Evolutionary conservation across 306 rosid species (phyloP).

Genomic region (Ochetophila trinervis): DNA sequence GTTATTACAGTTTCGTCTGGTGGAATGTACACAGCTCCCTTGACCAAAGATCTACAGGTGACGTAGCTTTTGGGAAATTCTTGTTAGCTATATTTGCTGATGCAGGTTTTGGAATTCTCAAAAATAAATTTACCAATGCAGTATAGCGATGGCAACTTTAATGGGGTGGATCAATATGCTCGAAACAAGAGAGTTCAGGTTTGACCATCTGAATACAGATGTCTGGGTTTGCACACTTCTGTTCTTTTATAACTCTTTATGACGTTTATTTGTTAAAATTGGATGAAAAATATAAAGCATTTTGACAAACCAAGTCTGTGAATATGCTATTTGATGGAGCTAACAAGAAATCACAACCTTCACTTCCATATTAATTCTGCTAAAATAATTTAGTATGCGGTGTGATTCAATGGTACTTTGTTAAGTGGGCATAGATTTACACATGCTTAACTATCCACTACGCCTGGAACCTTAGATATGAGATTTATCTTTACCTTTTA

Average conservation of each 20-base stretch:
- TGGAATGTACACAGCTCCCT: slow-evolving; percentile 84
- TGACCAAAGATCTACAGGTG: slow-evolving; percentile 82
- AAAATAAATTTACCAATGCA: slow-evolving; percentile 29
- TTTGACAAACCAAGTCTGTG: neutral
- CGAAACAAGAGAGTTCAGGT: slow-evolving; percentile 93
- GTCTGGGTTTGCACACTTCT: neutral
- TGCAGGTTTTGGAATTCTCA: slow-evolving; percentile 5
- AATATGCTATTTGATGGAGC: no score
- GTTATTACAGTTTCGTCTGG: slow-evolving; percentile 94
- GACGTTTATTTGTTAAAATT: neutral
- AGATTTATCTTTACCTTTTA: no score
- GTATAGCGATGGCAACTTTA: slow-evolving; percentile 53
- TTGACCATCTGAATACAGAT: slow-evolving; percentile 3
- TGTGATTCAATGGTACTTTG: no score
- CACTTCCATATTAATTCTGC: no score
- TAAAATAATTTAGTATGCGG: no score
- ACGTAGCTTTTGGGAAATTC: neutral
- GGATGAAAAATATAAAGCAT: neutral
- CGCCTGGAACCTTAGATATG: no score
- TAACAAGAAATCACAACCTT: no score
- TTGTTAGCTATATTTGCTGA: slow-evolving; percentile 3
- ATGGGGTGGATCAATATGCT: slow-evolving; percentile 76
- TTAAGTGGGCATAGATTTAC: no score
- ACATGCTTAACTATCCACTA: no score
- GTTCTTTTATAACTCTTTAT: neutral